phyloP scores from a whole-genome alignment of 495 filamentous ascomycete species.

The Aspergillus funiculosus region DNA sequence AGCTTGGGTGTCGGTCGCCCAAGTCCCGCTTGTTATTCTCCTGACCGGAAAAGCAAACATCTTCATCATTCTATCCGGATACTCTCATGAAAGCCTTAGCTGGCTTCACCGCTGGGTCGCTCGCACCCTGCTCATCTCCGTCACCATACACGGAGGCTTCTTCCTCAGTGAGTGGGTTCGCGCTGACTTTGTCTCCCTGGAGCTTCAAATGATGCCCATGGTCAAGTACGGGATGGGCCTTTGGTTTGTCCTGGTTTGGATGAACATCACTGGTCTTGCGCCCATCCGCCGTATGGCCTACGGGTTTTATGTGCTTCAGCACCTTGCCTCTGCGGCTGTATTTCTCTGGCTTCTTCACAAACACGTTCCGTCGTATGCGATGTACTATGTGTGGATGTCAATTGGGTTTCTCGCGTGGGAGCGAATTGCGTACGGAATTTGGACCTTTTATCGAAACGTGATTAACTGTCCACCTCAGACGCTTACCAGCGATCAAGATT shows the following conservation, averaged over 20 bases:
- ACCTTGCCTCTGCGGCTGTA: conserved; percentile 62
- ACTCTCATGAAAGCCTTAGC: conserved; percentile 69
- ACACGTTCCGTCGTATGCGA: conserved; percentile 55
- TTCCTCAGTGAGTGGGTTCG: conserved; percentile 65
- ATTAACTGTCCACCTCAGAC: too few relatives aligned
- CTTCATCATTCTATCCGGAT: conserved; percentile 60
- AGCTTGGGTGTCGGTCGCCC: conserved; percentile 71
- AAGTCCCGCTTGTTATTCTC: conserved; percentile 75
- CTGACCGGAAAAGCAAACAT: conserved; percentile 75
- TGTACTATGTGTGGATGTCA: conserved; percentile 63
- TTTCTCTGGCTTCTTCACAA: conserved; percentile 63
- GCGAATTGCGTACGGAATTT: conserved; percentile 49
- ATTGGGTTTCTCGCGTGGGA: conserved; percentile 68
- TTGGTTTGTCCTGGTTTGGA: conserved; percentile 69
- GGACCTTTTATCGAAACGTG: conserved; percentile 60
- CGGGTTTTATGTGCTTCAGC: conserved; percentile 78
- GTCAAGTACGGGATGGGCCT: conserved; percentile 65
- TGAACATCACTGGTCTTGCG: conserved; percentile 59
- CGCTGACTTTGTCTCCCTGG: conserved; percentile 54
- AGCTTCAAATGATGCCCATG: conserved; percentile 59
- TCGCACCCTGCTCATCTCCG: conserved; percentile 66
- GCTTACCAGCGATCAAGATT: too few relatives aligned
- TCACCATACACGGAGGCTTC: conserved; percentile 67
- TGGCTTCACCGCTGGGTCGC: conserved; percentile 82
- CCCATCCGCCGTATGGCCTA: conserved; percentile 66